phyloP scores from a whole-genome alignment of 768 basidiomycete species.

The Dentipellis fragilis region DNA sequence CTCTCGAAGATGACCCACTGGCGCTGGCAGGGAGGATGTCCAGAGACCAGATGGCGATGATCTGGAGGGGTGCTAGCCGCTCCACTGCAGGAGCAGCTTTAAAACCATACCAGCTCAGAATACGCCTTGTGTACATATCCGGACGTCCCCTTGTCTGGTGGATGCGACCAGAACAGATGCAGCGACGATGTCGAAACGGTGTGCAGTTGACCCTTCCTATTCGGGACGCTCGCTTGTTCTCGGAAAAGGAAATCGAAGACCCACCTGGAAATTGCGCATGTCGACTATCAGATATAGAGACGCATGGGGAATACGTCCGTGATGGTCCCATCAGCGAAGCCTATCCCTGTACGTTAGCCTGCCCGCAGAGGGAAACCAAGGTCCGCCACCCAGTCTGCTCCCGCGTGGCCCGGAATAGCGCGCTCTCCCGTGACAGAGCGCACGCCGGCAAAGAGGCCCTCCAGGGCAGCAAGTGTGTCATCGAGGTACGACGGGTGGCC shows the following conservation, averaged over 20 bases:
- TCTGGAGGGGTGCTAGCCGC: neutral
- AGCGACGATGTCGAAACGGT: neutral
- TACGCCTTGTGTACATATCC: slow-evolving; percentile 2
- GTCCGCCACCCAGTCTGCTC: neutral
- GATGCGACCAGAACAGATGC: neutral
- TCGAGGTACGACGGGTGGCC: no score
- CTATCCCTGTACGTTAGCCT: neutral
- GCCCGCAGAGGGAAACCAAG: neutral
- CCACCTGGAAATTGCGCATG: neutral
- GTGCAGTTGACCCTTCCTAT: slow-evolving; percentile 7
- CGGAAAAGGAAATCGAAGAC: slow-evolving; percentile 5
- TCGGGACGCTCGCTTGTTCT: slow-evolving; percentile 5
- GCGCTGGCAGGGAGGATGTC: neutral
- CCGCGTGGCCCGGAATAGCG: neutral
- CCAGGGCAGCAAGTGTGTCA: no score
- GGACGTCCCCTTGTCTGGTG: slow-evolving; percentile 12
- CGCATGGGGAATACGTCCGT: neutral
- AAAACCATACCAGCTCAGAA: neutral
- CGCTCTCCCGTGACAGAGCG: neutral
- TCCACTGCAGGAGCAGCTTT: neutral
- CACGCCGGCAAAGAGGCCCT: neutral
- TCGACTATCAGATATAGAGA: neutral
- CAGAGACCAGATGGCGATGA: neutral
- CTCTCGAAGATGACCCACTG: neutral
- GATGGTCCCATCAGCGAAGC: neutral